These are phyloP conservation scores for Dryas drummondii DNA, from an alignment of 306 rosid genomes.

Conservation along the genomic window DNA sequence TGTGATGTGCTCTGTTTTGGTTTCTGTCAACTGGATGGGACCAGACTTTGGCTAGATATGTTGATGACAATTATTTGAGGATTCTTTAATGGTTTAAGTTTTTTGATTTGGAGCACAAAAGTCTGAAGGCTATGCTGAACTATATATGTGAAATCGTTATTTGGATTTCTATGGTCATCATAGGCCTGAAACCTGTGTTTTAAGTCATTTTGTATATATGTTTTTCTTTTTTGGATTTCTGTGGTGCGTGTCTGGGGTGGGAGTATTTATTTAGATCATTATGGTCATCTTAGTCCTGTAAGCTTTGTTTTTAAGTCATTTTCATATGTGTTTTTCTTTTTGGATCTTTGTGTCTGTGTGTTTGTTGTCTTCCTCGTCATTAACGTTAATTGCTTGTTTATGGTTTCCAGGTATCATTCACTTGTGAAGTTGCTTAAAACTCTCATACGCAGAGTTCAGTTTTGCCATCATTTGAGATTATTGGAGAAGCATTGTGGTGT, in stretches of 20 bases:
- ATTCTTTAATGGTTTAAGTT: background rate
- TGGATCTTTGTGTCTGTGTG: background rate
- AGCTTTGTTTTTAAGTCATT: background rate
- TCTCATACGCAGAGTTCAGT: conserved; percentile 54
- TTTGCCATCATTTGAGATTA: conserved; percentile 53
- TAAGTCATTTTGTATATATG: background rate
- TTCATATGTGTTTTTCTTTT: background rate
- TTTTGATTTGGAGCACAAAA: background rate
- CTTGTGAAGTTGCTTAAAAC: conserved; percentile 55
- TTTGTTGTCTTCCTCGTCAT: background rate
- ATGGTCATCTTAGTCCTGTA: background rate
- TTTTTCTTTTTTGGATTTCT: background rate
- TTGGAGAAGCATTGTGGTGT: conserved; percentile 71
- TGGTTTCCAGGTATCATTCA: conserved; percentile 55
- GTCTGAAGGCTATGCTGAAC: background rate
- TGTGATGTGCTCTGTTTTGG: background rate
- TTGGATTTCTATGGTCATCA: background rate
- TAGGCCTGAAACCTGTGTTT: background rate
- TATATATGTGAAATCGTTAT: background rate
- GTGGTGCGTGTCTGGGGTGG: background rate
- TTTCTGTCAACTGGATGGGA: background rate
- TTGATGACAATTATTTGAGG: background rate
- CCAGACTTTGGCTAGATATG: background rate
- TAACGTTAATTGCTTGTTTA: conserved; percentile 24
- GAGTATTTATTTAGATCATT: background rate